Base-by-base conservation (phyloP, 192 early-diverging fungal genomes). In the Chytriomyces hyalinus region DNA sequence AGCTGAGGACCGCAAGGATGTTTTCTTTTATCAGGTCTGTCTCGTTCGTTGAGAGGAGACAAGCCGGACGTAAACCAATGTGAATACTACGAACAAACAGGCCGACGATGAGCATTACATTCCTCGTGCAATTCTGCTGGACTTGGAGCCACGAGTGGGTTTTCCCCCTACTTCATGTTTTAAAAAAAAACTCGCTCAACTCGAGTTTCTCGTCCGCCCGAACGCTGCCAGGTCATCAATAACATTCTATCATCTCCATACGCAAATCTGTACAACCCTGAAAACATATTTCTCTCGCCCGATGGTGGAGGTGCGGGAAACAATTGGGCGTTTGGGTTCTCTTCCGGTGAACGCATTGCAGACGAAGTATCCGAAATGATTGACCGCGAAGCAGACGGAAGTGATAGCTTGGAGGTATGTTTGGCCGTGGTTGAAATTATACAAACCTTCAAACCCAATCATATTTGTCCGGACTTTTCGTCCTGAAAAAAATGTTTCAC, bases 81-180 rank as follows among this genome's bases (percentile, higher is more conserved):
- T n/a, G 20, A 76, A 60, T 9, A n/a, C 20, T 67, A 13, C 44
- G 61, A 13, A 49, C 47, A 49, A n/a, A 61, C 80, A 94, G 92
- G 97, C 97, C n/a, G 97, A 98, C 83, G 97, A 98, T 78, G 96
- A 97, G 77, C 95, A 98, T 79, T 98, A 98, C 76, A 97, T 98
- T 78, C 97, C 97, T 13, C 92, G 97, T 50, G 91, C 96, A 0
- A 90, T 97, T 43, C 87, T 98, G 63, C 80, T 98, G 3, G 97
- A 98, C 78, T 83, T 98, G 20, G 97, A 98, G 76, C 97, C 97
- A 13, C 85, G 96, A 49, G 96, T 93, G 91, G 77, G 82, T 50
- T 15, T 28, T 11, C 47, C 47, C 24, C n/a, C 47, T 15, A 4
- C 13, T 69, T 13, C 47, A n/a, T 49, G 28, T 6, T 24, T 78